Percentiles rank a stretch among this genome's conserved stretches.
Evolutionary conservation across 2,329 filamentous ascomycete genomes (phyloP).

Genomic region (Colletotrichum horii): DNA sequence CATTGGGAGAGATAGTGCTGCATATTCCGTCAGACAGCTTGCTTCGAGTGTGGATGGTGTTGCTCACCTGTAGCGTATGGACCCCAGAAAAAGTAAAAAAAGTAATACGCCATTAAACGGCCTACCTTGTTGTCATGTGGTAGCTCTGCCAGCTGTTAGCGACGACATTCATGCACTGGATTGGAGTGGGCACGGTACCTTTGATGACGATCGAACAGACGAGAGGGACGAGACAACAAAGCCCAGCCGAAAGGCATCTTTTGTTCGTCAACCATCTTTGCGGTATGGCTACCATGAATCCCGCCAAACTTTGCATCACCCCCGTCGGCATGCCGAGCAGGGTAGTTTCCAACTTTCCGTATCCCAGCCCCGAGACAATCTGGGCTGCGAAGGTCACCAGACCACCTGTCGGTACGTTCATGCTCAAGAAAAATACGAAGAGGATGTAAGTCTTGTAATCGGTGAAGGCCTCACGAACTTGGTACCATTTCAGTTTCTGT

Average conservation of each 20-base stretch:
- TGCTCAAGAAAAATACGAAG: background rate
- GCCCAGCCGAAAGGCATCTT: background rate
- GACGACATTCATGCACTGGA: background rate
- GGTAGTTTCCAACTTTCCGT: background rate
- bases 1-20: background rate
- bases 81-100: background rate
- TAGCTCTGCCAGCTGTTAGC: background rate
- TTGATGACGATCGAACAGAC: background rate
- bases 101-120: background rate
- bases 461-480: background rate
- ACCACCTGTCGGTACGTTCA: background rate
- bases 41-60: background rate
- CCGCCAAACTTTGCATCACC: background rate
- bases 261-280: background rate
- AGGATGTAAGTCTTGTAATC: background rate
- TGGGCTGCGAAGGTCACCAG: background rate
- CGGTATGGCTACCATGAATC: background rate
- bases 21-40: background rate
- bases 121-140: background rate
- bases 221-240: background rate
- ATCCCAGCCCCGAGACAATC: background rate
- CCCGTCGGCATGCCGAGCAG: background rate
- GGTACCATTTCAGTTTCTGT: background rate
- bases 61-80: background rate
- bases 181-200: background rate